Conservation (phyloP, 257 asterid species). For the Eustoma russellianum region DNA sequence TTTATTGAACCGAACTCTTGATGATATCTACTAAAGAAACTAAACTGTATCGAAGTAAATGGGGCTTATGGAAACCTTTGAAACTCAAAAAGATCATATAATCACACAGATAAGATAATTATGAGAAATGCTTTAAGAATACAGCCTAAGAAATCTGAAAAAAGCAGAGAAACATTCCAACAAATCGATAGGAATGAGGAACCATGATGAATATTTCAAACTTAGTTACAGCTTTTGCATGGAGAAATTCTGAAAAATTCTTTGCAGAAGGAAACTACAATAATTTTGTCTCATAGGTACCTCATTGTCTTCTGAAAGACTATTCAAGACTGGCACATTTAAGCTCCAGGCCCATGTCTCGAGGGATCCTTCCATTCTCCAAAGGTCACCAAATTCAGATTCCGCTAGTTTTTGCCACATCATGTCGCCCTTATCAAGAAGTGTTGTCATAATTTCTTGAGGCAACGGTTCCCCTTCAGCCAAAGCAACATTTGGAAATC, state of each 20-base stretch:
- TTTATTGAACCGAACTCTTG: no score
- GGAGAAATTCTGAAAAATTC: background rate
- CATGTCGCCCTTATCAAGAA: slow-evolving; percentile 70
- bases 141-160: no score
- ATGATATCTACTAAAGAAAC: no score
- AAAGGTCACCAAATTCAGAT: slow-evolving; percentile 80
- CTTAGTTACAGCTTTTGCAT: no score
- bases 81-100: no score
- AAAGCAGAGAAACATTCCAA: no score
- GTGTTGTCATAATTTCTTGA: slow-evolving; percentile 57
- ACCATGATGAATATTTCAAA: no score
- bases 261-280: background rate
- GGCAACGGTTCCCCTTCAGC: slow-evolving; percentile 72
- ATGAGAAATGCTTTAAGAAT: no score
- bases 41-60: no score
- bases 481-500: slow-evolving; percentile 81
- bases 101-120: no score
- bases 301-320: slow-evolving; percentile 90
- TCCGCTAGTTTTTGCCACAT: slow-evolving; percentile 87
- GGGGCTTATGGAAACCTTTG: no score
- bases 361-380: slow-evolving; percentile 95
- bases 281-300: slow-evolving; percentile 28
- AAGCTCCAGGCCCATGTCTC: slow-evolving; percentile 99
- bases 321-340: slow-evolving; percentile 88
- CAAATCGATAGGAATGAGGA: no score